Evolutionary conservation across 139 green algal species (phyloP).

Genomic region (Micromonas commoda): DNA sequence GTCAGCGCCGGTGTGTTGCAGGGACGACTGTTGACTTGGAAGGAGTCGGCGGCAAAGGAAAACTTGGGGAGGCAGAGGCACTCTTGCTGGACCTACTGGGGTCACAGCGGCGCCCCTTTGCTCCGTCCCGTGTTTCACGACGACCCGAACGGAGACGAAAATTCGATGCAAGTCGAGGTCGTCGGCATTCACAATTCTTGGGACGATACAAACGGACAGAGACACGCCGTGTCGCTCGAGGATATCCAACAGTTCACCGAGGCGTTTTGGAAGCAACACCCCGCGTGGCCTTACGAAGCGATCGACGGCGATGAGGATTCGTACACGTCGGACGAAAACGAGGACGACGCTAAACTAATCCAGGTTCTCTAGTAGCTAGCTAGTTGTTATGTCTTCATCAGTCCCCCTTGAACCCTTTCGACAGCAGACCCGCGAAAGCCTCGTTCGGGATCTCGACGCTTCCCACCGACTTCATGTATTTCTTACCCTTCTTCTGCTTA

Average conservation of each 20-base stretch:
- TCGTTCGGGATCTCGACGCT: conserved; percentile 29
- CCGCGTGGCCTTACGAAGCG: too few relatives aligned
- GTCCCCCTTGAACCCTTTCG: neutral
- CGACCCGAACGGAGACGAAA: too few relatives aligned
- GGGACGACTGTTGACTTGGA: too few relatives aligned
- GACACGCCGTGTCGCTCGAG: neutral
- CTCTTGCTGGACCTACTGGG: neutral
- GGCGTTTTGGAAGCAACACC: too few relatives aligned
- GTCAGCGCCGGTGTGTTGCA: neutral
- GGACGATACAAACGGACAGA: neutral
- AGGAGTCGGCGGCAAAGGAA: neutral
- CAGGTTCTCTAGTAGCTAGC: neutral
- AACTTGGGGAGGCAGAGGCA: neutral
- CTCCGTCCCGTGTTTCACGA: too few relatives aligned
- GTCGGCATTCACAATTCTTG: neutral
- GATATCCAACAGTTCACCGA: neutral
- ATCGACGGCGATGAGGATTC: too few relatives aligned
- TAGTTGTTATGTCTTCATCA: neutral
- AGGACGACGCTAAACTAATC: neutral
- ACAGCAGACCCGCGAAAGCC: conserved; percentile 7
- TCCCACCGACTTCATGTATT: conserved; percentile 63
- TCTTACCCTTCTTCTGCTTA: conserved; percentile 84
- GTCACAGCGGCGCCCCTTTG: neutral
- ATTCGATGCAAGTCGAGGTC: neutral
- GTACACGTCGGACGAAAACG: too few relatives aligned